Evolutionary conservation across 257 asterid genomes (phyloP), one percentile per base, ranked within the genome.

Genomic region (Nicotiana obtusifolia): DNA sequence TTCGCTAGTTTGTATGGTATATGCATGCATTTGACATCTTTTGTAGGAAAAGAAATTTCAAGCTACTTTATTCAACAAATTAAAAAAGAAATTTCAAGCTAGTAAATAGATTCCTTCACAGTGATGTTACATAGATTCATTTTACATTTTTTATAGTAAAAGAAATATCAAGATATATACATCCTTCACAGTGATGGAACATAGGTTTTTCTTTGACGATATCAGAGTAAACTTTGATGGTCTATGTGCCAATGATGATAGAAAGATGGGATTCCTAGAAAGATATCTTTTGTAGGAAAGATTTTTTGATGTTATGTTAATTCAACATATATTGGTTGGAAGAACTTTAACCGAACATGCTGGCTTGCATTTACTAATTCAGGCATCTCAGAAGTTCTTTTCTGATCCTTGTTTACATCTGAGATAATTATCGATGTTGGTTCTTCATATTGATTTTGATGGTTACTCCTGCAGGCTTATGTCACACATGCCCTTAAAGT

Each of bases 401-500:
- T 1, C 4, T 68, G 31, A 68, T 68, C 30, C 77, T 68, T 22
- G 77, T 68, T 68, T 35, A 9, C 28, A 37, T 68, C 31, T 20
- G 77, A 68, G 19, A 31, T 68, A 10, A 68, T n/a, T 37, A 37
- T n/a, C 31, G n/a, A 37, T n/a, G 77, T 68, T 37, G 31, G 56
- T n/a, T 44, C 41, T 13, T 80, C 76, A 75, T 66, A 35, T 61
- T 24, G 19, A 60, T 41, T 41, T 44, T 19, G 47, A 67, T 41
- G 78, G 73, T 80, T 60, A 64, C 24, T 85, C 80, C 64, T 87
- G 91, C 98, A 95, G 98, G 92, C 95, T 1, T 95, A 92, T 56
- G 89, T 89, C 31, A 95, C 97, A 28, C 97, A 95, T 85, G 89
- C 90, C 78, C 88, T 91, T 77, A 95, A 91, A 89, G 98, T 91